Base-by-base conservation (phyloP, 139 green algal species). In the Eudorina sp. region DNA sequence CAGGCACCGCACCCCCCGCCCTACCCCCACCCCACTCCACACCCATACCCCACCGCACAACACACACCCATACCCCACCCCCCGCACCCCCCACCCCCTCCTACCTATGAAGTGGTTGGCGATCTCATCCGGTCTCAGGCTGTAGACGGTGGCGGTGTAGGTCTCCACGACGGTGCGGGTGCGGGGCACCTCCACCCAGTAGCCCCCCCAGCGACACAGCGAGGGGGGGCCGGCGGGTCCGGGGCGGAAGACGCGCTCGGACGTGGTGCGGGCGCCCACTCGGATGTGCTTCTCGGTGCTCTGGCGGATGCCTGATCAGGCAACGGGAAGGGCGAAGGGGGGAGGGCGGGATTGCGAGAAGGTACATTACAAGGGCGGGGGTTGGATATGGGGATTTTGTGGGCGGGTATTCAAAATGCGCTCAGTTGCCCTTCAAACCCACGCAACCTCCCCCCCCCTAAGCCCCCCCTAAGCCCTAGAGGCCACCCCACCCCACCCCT, bases 121-220 rank as follows among this genome's bases (percentile, higher is more conserved):
- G 3, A 87, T 66, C 60, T 87, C 89, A 1, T 85, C 66, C 0
- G 93, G 92, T 62, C 82, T 34, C 53, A 95, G 86, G 45, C 90
- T 85, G 75, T 92, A 96, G 6, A 90, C 90, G 31, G 81, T 90
- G 51, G 89, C 76, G 6, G 87, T 91, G 90, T 96, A 96, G 16
- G 91, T 89, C 90, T 95, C 92, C 72, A 93, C 85, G n/a, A 95
- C 89, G 23, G 80, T 90, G 72, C 92, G 91, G 16, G 60, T 90
- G 36, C 72, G 86, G 0, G 94, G 94, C 36, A 92, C 92, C 29
- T 87, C 84, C 76, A 93, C 90, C 84, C 88, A 96, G 88, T 93
- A 94, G 27, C 85, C 70, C 21, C 88, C 85, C 58, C 70, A 90
- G 60, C 78, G 80, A 87, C 91, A 92, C 36, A 90, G 73, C 40